Conservation (phyloP, 2,329 filamentous ascomycete species). For the Phialocephala sp. region DNA sequence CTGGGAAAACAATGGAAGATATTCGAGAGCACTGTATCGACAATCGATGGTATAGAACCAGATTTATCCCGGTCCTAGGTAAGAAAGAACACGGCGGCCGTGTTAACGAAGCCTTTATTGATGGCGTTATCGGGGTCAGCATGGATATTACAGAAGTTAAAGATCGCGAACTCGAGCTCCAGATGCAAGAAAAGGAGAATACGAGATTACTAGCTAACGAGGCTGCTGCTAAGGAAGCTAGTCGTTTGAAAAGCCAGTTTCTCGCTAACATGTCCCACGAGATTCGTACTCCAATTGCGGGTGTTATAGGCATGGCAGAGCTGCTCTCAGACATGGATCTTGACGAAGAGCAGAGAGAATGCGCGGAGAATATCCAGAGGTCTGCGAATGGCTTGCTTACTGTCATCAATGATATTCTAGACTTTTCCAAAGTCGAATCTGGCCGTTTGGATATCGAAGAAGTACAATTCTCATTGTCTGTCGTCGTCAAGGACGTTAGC, state of each 20-base stretch:
- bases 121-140: constrained; percentile 78
- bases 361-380: constrained; percentile 77
- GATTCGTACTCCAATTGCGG: constrained; percentile 78
- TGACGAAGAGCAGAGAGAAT: constrained; percentile 73
- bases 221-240: constrained; percentile 79
- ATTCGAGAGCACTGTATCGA: constrained; percentile 60
- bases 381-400: constrained; percentile 83
- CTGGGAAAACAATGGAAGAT: constrained; percentile 64
- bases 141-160: constrained; percentile 80
- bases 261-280: constrained; percentile 84
- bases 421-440: constrained; percentile 87
- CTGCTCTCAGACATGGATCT: constrained; percentile 72
- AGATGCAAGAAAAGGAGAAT: constrained; percentile 71
- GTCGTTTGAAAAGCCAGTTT: constrained; percentile 80
- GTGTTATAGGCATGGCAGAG: constrained; percentile 81
- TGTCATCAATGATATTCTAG: constrained; percentile 89
- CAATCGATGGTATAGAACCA: constrained; percentile 72
- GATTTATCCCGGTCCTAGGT: constrained; percentile 69
- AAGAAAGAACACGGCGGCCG: constrained; percentile 59
- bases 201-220: constrained; percentile 74
- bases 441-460: constrained; percentile 79
- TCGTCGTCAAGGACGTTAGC: constrained; percentile 78
- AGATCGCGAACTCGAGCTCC: constrained; percentile 65
- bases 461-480: constrained; percentile 76
- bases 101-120: constrained; percentile 57